phyloP scores from a whole-genome alignment of 345 rosid species.

The Trapa bicornis region DNA sequence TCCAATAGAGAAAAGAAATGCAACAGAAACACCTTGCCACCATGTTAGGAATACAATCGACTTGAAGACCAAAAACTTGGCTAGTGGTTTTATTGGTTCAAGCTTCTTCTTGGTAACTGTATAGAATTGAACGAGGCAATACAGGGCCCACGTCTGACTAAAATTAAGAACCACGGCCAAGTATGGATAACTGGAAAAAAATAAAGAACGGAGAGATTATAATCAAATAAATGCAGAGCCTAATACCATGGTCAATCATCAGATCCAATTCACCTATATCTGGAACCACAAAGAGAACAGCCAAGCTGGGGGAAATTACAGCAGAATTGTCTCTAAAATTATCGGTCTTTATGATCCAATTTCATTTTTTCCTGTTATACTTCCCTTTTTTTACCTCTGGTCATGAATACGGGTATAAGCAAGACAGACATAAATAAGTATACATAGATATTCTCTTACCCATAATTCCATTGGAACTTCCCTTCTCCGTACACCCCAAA shows the following conservation, averaged over 20 bases:
- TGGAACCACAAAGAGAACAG: not conserved
- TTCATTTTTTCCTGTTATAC: not conserved
- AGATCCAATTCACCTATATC: too few relatives aligned
- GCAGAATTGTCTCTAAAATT: not conserved
- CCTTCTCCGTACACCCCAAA: slow-evolving; percentile 99
- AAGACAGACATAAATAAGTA: not conserved
- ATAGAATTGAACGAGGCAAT: slow-evolving; percentile 96
- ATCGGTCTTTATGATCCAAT: not conserved
- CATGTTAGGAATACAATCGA: slow-evolving; percentile 96
- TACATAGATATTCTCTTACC: slow-evolving; percentile 31
- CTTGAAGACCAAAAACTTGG: slow-evolving; percentile 89
- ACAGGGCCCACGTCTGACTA: slow-evolving; percentile 95
- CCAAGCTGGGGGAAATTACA: slow-evolving; percentile 2
- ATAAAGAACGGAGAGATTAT: slow-evolving; percentile 1
- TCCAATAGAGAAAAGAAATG: slow-evolving; percentile 87
- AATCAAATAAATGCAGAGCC: not conserved
- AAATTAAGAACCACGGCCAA: slow-evolving; percentile 92
- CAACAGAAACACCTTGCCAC: slow-evolving; percentile 98
- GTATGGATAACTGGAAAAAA: slow-evolving; percentile 73
- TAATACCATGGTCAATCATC: not conserved
- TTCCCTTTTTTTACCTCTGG: not conserved
- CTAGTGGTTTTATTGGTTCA: slow-evolving; percentile 85
- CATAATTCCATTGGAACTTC: slow-evolving; percentile 86
- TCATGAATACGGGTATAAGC: not conserved
- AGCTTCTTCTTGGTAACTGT: slow-evolving; percentile 72